Conservation (phyloP, 345 rosid genomes). For the Mallotus nudiflorus region DNA sequence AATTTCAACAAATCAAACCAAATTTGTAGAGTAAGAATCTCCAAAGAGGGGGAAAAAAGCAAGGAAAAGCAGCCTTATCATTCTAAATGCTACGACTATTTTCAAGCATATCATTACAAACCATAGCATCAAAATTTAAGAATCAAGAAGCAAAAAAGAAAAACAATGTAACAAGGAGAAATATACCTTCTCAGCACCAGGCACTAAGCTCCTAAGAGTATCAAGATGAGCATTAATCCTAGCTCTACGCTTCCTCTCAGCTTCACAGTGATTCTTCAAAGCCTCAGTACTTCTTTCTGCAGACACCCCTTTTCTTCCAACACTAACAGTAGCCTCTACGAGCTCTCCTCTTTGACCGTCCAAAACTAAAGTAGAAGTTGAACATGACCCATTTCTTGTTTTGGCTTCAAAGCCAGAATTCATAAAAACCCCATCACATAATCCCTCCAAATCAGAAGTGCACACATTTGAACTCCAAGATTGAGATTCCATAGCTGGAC, state of each 20-base stretch:
- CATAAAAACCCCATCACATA: slow-evolving; percentile 5
- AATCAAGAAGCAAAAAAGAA: not conserved
- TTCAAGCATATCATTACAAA: not conserved
- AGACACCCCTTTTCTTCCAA: slow-evolving; percentile 46
- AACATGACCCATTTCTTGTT: slow-evolving; percentile 10
- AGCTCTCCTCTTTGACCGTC: slow-evolving; percentile 58
- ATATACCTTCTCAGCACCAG: slow-evolving; percentile 56
- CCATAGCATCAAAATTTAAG: not conserved
- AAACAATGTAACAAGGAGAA: not conserved
- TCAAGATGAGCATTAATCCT: slow-evolving; percentile 72
- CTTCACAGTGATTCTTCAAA: slow-evolving; percentile 67
- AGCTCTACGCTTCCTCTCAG: slow-evolving; percentile 77
- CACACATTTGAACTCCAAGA: slow-evolving; percentile 1
- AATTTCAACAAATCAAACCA: not conserved
- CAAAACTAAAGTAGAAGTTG: slow-evolving; percentile 44
- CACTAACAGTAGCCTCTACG: slow-evolving; percentile 47
- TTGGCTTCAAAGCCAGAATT: slow-evolving; percentile 5
- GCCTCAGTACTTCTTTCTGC: slow-evolving; percentile 57
- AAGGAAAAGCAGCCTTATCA: no score
- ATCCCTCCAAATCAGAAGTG: slow-evolving; percentile 1
- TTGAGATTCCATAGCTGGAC: slow-evolving; percentile 3
- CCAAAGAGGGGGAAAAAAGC: no score
- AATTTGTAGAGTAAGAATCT: not conserved
- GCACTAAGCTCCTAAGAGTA: slow-evolving; percentile 59
- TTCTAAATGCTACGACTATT: no score